Conservation (phyloP, 148 eudicot genomes). For the Rheum nobile region DNA sequence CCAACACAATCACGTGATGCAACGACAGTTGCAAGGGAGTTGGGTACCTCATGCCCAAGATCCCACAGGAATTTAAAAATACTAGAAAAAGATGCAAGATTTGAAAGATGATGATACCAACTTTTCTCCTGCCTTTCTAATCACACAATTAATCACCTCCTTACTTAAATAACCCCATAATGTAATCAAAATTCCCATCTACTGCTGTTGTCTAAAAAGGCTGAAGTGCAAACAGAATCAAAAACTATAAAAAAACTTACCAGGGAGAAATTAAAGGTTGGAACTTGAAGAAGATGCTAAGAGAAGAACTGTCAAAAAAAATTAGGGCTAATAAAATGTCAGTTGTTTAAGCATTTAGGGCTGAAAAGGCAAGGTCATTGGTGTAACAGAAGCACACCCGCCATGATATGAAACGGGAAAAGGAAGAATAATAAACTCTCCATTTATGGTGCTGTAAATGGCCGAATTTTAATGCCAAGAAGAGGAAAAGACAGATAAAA, state of each 20-base stretch:
- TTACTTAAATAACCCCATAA: not conserved
- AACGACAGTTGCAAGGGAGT: conserved; percentile 1
- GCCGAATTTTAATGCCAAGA: not conserved
- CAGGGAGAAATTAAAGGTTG: not conserved
- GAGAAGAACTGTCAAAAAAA: too few relatives aligned
- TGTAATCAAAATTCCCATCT: not conserved
- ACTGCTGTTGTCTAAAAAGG: too few relatives aligned
- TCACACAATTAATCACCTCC: not conserved
- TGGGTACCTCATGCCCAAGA: conserved; percentile 2
- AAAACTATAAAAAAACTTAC: not conserved
- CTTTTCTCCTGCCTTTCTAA: not conserved
- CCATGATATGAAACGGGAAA: not conserved
- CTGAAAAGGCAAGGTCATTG: too few relatives aligned
- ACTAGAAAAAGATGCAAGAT: not conserved
- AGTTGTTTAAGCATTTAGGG: not conserved
- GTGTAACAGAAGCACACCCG: not conserved
- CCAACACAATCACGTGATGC: not conserved
- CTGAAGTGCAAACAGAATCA: not conserved
- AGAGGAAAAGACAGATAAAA: not conserved
- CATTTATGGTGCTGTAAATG: not conserved
- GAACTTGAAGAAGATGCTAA: not conserved
- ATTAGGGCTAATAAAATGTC: not conserved
- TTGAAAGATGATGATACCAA: not conserved
- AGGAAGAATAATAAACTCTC: not conserved
- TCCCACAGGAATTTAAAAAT: not conserved